Percentiles rank a stretch among this genome's conserved stretches.
phyloP scores from a whole-genome alignment of 805 yeast species.

The Hanseniaspora lachancei region DNA sequence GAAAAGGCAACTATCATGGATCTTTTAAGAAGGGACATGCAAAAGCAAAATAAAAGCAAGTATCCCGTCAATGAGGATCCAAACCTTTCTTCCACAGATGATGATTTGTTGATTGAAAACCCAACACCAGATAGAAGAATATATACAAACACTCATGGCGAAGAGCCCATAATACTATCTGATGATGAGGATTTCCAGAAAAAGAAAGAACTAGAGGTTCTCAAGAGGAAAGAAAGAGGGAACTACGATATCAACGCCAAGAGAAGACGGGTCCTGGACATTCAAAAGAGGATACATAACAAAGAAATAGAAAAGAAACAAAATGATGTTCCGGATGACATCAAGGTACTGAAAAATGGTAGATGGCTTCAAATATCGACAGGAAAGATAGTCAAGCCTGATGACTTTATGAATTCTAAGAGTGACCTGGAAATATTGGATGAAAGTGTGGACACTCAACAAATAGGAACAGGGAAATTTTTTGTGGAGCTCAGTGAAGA shows the following conservation, averaged over 20 bases:
- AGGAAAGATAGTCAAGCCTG: not conserved
- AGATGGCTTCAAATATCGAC: not conserved
- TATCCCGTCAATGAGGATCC: not conserved
- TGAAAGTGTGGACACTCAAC: not conserved
- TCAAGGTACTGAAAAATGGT: slow-evolving; percentile 3
- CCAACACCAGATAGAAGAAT: not conserved
- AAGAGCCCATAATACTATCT: not conserved
- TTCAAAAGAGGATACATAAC: not conserved
- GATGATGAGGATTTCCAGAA: not conserved
- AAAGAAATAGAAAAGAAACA: not conserved
- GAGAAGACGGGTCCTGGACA: not conserved
- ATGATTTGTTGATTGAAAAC: not conserved
- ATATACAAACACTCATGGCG: not conserved
- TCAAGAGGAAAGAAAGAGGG: not conserved
- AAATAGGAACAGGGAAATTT: not conserved
- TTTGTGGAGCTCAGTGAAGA: not conserved
- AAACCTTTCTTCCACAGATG: not conserved
- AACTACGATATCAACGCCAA: not conserved
- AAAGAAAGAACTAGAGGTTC: not conserved
- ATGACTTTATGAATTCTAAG: not conserved
- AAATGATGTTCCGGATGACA: not conserved
- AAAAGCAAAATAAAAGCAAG: not conserved
- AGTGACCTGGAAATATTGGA: not conserved
- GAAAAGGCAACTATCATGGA: not conserved
- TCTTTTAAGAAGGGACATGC: not conserved